Conservation (phyloP, 2,329 filamentous ascomycete genomes). For the Sporothrix pseudoabietina region DNA sequence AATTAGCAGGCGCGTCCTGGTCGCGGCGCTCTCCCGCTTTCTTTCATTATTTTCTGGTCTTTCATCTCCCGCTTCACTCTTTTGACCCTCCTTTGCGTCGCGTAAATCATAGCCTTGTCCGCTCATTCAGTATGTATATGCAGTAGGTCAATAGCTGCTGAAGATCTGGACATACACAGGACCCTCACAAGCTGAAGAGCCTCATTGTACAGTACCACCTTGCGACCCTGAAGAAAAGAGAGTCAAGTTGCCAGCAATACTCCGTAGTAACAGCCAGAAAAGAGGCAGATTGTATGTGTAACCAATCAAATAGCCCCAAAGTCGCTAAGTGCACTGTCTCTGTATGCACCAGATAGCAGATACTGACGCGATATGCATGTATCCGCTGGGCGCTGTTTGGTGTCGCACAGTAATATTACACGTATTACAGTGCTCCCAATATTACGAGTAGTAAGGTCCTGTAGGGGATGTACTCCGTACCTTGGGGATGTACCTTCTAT, state of each 20-base stretch:
- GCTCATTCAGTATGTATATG: neutral
- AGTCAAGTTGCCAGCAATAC: neutral
- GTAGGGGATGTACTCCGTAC: neutral
- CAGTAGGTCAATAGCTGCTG: neutral
- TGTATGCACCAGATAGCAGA: neutral
- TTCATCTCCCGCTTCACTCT: neutral
- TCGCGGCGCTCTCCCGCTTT: neutral
- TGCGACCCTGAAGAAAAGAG: neutral
- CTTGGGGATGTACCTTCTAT: neutral
- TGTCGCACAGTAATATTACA: conserved; percentile 15
- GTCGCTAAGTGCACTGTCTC: neutral
- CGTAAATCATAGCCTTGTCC: neutral
- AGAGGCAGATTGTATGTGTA: neutral
- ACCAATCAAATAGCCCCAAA: neutral
- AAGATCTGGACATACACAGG: neutral
- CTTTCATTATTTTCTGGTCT: neutral
- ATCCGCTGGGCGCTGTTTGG: neutral
- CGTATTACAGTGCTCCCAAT: neutral
- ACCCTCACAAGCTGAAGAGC: neutral
- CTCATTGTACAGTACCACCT: neutral
- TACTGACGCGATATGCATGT: conserved; percentile 14
- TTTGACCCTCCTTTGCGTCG: neutral
- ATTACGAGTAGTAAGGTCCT: neutral
- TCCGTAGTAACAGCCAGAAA: neutral
- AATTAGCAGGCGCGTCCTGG: neutral